phyloP scores from a whole-genome alignment of 169 alveolate genomes.

The Plasmodium ovale region DNA sequence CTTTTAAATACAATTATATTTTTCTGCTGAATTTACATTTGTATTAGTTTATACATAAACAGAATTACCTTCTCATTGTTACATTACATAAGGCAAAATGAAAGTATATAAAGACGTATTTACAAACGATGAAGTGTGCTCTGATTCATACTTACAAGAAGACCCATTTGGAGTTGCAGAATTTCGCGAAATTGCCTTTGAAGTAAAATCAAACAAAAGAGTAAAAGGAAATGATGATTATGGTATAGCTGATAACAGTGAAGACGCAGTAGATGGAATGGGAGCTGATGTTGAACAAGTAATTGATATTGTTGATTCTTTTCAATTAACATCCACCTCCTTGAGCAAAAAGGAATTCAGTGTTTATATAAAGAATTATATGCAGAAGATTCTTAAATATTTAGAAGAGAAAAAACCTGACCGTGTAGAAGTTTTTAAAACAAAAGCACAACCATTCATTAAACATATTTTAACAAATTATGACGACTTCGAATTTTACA shows the following conservation, averaged over 20 bases:
- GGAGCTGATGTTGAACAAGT: slow-evolving; percentile 91
- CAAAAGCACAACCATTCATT: slow-evolving; percentile 90
- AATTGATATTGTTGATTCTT: slow-evolving; percentile 93
- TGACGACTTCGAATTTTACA: slow-evolving; percentile 93
- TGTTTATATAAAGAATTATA: slow-evolving; percentile 92
- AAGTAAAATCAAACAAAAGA: slow-evolving; percentile 89
- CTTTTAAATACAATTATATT: slow-evolving; percentile 6
- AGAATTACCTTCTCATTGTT: not conserved
- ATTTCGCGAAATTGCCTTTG: slow-evolving; percentile 90
- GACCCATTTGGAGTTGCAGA: slow-evolving; percentile 90
- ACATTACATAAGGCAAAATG: slow-evolving; percentile 74
- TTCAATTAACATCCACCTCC: slow-evolving; percentile 91
- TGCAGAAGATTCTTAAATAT: slow-evolving; percentile 89
- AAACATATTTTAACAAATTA: slow-evolving; percentile 91
- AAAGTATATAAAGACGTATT: slow-evolving; percentile 91
- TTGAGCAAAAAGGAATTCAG: slow-evolving; percentile 93
- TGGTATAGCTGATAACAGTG: slow-evolving; percentile 93
- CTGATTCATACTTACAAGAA: slow-evolving; percentile 91
- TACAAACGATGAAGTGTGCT: slow-evolving; percentile 93
- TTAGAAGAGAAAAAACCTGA: slow-evolving; percentile 92
- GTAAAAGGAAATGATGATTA: slow-evolving; percentile 92
- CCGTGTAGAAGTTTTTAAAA: slow-evolving; percentile 92
- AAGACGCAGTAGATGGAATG: slow-evolving; percentile 88
- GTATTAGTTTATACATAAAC: not conserved
- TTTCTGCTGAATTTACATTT: not conserved